Evolutionary conservation across 208 protist species (phyloP), one percentile per base, ranked within the genome.

Genomic region (Trypanosoma lewisi): DNA sequence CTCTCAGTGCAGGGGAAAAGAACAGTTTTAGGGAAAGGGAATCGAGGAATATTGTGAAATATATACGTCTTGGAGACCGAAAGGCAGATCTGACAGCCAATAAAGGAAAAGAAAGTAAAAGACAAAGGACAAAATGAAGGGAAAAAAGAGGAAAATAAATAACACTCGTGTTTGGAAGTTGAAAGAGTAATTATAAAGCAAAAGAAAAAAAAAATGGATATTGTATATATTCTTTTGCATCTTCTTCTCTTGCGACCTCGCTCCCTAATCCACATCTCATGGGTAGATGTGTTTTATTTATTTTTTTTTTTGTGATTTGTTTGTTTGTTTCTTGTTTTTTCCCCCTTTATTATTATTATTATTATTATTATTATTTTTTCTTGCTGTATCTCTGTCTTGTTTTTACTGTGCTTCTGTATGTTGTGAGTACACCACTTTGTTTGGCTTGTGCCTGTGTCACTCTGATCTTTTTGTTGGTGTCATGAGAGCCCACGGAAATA

Each of bases 361-460:
- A 28, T 57, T 57, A 42, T 65, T 17, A 23, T 37, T 64, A 33
- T 53, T 54, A 31, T 65, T 54, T 1, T 60, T 63, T 45, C 23
- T 49, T 62, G 56, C 61, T 56, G 21, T 72, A 45, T 25, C 9
- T 44, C 12, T 48, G 34, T 28, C 5, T 45, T n/a, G 28, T 57
- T 65, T 27, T 49, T 34, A 25, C 56, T 72, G 17, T 65, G 28
- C 21, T 71, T 36, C 21, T 65, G 52, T 34, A 36, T 30, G 12
- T 23, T 14, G 50, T 36, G 11, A 55, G 11, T 14, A n/a, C 7
- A 55, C 11, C 33, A 11, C 41, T 57, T 36, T 57, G 31, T n/a
- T 39, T 57, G 14, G 30, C 1, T 6, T 41, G 4, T 57, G 39
- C n/a, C 33, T 28, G 1, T 39, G 48, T 49, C 21, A 36, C 27